Base-by-base conservation (phyloP, 2,329 filamentous ascomycete species). In the Aureobasidium sp. region DNA sequence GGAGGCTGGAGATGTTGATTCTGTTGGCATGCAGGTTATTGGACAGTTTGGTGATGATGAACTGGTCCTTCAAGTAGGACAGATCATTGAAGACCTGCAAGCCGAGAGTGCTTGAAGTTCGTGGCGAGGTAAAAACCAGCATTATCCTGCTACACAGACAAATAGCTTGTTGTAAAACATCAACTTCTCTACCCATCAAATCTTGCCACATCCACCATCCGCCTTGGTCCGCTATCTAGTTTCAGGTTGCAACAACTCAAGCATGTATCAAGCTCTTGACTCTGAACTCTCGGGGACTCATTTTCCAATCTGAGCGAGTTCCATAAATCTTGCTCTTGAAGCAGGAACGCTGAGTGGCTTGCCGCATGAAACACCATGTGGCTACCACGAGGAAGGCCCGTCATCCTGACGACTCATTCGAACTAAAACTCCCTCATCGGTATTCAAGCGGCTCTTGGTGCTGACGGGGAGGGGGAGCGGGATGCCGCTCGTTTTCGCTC, bases 41-140 rank as follows among this genome's bases (percentile, higher is more conserved):
- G 89, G 86, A n/a, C 90, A 94, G 71, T 92, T 86, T 70, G 90
- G 88, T 73, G 86, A 91, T 68, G 90, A 94, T 71, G 77, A 79
- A 27, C 74, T 83, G 42, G 75, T 92, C 27, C 76, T 92, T 5
- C 72, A 76, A 1, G 77, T 86, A 61, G 87, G 86, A 6, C 76
- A 77, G 58, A 70, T 76, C 25, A 63, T 85, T 15, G 70, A 76
- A 62, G 59, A 67, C n/a, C 62, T 73, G 37, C 34, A 52, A 29
- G 21, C 36, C 5, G 1, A 48, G 8, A 34, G 3, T 16, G 21
- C n/a, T 32, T 48, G 42, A 48, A 27, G 15, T 21, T 1, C 21
- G 21, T 21, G 21, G 21, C 21, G 1, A 21, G 3, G 1, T 25
- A 42, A n/a, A 27, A 21, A 3, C 37, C 30, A 9, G 32, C 6